Evolutionary conservation across 306 rosid species (phyloP), one percentile per base, ranked within the genome.

Genomic region (Vigna radiata): DNA sequence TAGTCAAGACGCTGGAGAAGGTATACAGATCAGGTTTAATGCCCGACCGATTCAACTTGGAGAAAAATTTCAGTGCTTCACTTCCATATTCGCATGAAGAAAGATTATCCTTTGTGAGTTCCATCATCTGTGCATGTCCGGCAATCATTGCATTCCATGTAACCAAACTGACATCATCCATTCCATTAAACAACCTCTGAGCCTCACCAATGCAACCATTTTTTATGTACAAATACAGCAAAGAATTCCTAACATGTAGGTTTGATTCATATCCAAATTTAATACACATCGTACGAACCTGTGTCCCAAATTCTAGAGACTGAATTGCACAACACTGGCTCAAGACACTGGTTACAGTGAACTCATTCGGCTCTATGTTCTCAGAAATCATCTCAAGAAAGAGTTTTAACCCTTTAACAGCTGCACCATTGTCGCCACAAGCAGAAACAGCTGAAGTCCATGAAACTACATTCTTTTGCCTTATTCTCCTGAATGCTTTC

Each of bases 71-170:
- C 19, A 90, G 91, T 5, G 97, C 97, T 80, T 88, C 89, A n/a
- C 3, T 83, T 85, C 96, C 98, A 68, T 82, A 84, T 60, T 43
- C 82, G 76, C 82, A 73, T 5, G 87, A 87, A 33, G 91, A 82
- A 82, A 94, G 82, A 86, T 87, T 86, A 78, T 87, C 90, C 53
- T 54, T 85, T 73, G 83, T 83, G 68, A 62, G 77, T 39, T 89
- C 93, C 90, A 90, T 90, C 85, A 88, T 84, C 78, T 92, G 89
- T 37, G 89, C 88, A 55, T 87, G 87, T 12, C 97, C 97, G 8
- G 97, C 90, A 79, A 95, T 92, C 97, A 92, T 89, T 6, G 93
- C 87, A 76, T 95, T 95, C 97, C 98, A 92, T 25, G 97, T 84
- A 64, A 95, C 82, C 91, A 92, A 85, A 84, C 76, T 87, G 29